These are phyloP conservation scores for Neofusicoccum sp. DNA, from an alignment of 2,329 filamentous ascomycete species.

Conservation along the genomic window DNA sequence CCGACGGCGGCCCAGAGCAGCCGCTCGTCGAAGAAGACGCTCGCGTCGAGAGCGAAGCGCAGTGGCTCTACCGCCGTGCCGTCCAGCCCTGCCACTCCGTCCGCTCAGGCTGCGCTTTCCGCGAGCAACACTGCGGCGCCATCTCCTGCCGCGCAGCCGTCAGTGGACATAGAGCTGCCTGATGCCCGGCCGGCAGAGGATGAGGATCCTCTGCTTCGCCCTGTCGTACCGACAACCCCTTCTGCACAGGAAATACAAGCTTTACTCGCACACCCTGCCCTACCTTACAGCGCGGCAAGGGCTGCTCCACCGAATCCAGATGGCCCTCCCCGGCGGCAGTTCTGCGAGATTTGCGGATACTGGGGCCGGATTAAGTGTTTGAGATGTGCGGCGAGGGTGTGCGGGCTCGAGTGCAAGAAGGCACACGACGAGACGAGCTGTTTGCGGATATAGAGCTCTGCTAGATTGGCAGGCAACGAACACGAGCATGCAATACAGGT, in stretches of 20 bases:
- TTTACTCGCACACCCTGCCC: conserved; percentile 62
- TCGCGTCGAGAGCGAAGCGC: conserved; percentile 5
- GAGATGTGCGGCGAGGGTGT: conserved; percentile 76
- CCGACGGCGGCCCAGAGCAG: not conserved
- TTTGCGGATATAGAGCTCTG: conserved; percentile 23
- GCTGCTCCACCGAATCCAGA: conserved; percentile 39
- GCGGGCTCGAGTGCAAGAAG: conserved; percentile 71
- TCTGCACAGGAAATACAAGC: conserved; percentile 61
- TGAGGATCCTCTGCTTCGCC: conserved; percentile 57
- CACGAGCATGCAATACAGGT: not conserved
- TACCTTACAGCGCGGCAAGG: conserved; percentile 65
- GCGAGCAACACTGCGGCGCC: conserved; percentile 22
- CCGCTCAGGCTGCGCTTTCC: conserved; percentile 23
- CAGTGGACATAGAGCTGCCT: not conserved
- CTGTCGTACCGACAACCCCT: conserved; percentile 58
- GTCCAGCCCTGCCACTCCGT: conserved; percentile 1
- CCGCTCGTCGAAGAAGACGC: conserved; percentile 5
- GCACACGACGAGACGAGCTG: conserved; percentile 68
- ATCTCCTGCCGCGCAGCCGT: not conserved
- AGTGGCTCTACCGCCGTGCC: not conserved
- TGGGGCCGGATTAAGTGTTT: conserved; percentile 75
- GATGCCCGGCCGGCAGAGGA: not conserved
- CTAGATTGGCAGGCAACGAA: not conserved
- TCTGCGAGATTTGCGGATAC: conserved; percentile 79
- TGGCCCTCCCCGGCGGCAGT: conserved; percentile 57